Conservation (phyloP, 345 rosid genomes). For the Arabis hirsuta region DNA sequence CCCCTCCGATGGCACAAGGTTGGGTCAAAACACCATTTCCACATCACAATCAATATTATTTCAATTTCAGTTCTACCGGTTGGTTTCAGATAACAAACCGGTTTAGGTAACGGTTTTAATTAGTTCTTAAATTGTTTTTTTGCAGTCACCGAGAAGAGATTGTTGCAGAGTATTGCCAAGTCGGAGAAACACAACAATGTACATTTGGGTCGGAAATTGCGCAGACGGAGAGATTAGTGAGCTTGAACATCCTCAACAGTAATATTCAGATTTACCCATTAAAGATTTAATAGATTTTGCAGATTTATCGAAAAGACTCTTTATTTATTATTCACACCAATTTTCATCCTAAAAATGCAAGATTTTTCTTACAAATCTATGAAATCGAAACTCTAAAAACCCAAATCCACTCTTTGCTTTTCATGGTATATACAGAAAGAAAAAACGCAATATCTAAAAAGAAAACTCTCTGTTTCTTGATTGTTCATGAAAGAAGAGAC, state of each 20-base stretch:
- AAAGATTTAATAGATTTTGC: conserved; percentile 1
- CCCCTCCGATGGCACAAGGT: conserved; percentile 74
- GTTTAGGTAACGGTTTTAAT: not conserved
- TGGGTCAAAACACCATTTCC: conserved; percentile 7
- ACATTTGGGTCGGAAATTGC: conserved; percentile 73
- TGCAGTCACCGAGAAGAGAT: conserved; percentile 83
- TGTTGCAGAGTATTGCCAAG: conserved; percentile 79
- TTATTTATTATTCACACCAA: conserved; percentile 17
- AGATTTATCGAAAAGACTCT: not conserved
- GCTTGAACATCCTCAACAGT: conserved; percentile 45
- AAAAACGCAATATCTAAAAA: not conserved
- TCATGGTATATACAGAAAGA: conserved; percentile 6
- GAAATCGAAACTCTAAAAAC: not conserved
- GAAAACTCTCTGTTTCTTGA: not conserved
- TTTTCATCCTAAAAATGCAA: conserved; percentile 6
- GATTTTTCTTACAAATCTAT: not conserved
- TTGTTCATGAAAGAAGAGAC: conserved; percentile 3
- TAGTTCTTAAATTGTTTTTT: not conserved
- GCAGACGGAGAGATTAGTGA: conserved; percentile 67
- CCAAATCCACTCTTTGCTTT: not conserved
- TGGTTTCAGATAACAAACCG: not conserved
- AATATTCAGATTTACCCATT: conserved; percentile 10
- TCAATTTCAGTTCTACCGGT: not conserved
- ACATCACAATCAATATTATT: not conserved
- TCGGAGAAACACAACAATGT: conserved; percentile 55